These are phyloP conservation scores for Paramecium sexaurelia DNA, from an alignment of 73 alveolate genomes.

Conservation along the genomic window DNA sequence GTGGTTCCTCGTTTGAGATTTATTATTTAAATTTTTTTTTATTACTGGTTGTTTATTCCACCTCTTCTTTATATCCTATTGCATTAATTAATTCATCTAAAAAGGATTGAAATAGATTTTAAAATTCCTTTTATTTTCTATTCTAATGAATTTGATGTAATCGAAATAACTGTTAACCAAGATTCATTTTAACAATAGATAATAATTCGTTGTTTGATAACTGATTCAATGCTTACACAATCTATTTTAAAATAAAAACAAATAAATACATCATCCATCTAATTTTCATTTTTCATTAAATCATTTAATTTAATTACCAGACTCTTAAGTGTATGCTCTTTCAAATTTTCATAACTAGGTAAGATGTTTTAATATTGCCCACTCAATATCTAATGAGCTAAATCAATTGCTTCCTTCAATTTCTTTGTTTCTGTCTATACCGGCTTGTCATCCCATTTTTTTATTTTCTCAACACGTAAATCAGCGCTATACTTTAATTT, in stretches of 20 bases:
- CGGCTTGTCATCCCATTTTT: constrained; percentile 37
- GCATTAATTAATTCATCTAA: background rate
- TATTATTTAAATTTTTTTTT: background rate
- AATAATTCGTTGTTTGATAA: background rate
- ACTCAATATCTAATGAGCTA: background rate
- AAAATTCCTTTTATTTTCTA: background rate
- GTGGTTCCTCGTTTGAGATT: background rate
- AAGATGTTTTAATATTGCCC: background rate
- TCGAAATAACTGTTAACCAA: constrained; percentile 2
- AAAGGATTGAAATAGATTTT: background rate
- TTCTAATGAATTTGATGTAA: background rate
- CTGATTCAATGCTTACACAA: background rate
- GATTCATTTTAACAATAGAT: background rate
- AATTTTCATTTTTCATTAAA: background rate
- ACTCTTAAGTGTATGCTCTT: background rate
- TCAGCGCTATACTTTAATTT: constrained; percentile 38
- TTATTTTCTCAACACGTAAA: background rate
- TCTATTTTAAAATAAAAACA: background rate
- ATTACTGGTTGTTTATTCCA: background rate
- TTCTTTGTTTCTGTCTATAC: constrained; percentile 13
- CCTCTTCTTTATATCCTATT: background rate
- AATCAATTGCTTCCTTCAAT: constrained; percentile 27
- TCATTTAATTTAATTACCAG: background rate
- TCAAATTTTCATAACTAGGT: background rate
- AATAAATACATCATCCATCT: background rate